Evolutionary conservation across 1,284 basidiomycete species (phyloP), one percentile per base, ranked within the genome.

Genomic region (Hymenochaete sp.): DNA sequence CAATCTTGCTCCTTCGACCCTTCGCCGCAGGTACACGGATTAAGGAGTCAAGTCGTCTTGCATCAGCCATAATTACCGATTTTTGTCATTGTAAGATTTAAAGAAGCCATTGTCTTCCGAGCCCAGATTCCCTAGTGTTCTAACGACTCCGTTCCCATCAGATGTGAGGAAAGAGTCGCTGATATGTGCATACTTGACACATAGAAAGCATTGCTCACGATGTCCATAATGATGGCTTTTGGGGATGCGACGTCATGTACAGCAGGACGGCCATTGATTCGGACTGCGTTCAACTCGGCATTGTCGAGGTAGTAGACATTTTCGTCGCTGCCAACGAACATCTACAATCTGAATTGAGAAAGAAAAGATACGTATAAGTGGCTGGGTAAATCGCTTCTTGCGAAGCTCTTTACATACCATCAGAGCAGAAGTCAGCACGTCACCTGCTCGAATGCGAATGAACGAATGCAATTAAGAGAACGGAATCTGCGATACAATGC

Each of bases 121-220:
- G 28, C 78, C 77, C 32, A 77, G 67, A 50, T 66, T 66, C 25
- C 89, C 90, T 14, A 82, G 81, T n/a, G 73, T 75, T 3, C 78
- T 79, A 37, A 93, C 70, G 14, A 88, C 86, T 47, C 81, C 79
- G 59, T 91, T 91, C 9, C 81, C 82, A 49, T 79, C 83, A 51
- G 82, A 75, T 2, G 79, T 79, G 27, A 68, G 67, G 42, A 64
- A 81, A 3, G 77, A 79, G 18, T 76, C 77, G 43, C 80, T 80
- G 0, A 77, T 1, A 79, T 60, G 57, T 79, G 78, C 77, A 72
- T 80, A 42, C 81, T 82, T 13, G 82, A 83, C 10, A 83, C 76
- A 56, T 85, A 93, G 67, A 95, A 95, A 10, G 77, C 71, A 62
- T 93, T 93, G 32, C 83, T 86, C 43, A 63, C 55, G 33, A 95